phyloP scores from a whole-genome alignment of 2,329 filamentous ascomycete species.

The Plenodomus biglobosus region DNA sequence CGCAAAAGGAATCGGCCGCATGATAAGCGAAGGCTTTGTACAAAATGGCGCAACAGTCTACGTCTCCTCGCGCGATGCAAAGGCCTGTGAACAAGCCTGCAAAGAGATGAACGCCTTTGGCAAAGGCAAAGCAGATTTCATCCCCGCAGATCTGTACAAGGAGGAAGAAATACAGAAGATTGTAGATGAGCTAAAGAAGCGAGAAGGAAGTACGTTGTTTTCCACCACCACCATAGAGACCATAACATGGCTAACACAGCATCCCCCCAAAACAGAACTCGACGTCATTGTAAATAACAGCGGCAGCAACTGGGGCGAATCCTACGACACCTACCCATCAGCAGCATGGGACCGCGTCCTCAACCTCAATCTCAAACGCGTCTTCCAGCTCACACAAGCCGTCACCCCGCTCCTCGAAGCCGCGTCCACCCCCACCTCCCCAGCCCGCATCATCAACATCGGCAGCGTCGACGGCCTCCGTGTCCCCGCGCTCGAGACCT shows the following conservation, averaged over 20 bases:
- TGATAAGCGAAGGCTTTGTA: constrained; percentile 69
- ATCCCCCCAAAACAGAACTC: constrained; percentile 49
- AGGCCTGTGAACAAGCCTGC: constrained; percentile 60
- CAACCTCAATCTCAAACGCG: constrained; percentile 63
- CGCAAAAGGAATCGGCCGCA: constrained; percentile 64
- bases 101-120: constrained; percentile 60
- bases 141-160: constrained; percentile 64
- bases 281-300: constrained; percentile 68
- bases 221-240: background rate
- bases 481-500: constrained; percentile 62
- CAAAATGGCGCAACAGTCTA: constrained; percentile 67
- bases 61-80: constrained; percentile 67
- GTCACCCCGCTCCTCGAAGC: constrained; percentile 64
- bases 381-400: constrained; percentile 66
- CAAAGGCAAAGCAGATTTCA: constrained; percentile 60
- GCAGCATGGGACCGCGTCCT: constrained; percentile 59
- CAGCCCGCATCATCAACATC: constrained; percentile 65
- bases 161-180: constrained; percentile 62
- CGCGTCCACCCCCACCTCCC: constrained; percentile 48
- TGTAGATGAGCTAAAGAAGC: constrained; percentile 57
- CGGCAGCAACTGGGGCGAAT: constrained; percentile 65
- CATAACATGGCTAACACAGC: background rate
- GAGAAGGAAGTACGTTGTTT: constrained; percentile 49
- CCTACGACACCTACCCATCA: constrained; percentile 60
- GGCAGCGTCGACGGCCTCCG: constrained; percentile 65